Evolutionary conservation across 2,329 filamentous ascomycete species (phyloP).

Genomic region (Lachnellula suecica): DNA sequence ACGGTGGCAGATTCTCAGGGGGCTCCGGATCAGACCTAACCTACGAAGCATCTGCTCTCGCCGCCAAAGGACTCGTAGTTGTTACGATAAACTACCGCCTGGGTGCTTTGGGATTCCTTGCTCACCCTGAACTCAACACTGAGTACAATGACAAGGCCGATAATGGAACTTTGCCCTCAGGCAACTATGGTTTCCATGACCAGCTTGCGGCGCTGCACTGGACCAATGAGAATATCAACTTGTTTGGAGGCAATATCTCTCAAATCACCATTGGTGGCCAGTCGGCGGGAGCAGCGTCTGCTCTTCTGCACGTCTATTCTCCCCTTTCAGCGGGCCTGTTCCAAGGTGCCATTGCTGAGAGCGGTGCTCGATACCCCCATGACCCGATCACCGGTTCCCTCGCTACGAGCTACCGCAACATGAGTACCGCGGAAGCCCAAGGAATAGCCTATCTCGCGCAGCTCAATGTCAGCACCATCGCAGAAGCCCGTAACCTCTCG

Average conservation of each 20-base stretch:
- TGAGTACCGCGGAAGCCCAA: slow-evolving; percentile 19
- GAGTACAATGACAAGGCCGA: too few species aligned
- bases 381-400: slow-evolving; percentile 30
- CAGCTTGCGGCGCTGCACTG: slow-evolving; percentile 50
- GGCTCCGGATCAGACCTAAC: slow-evolving; percentile 37
- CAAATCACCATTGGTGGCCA: slow-evolving; percentile 45
- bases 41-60: slow-evolving; percentile 42
- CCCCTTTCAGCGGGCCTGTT: slow-evolving; percentile 26
- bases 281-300: slow-evolving; percentile 40
- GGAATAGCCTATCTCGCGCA: slow-evolving; percentile 18
- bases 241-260: slow-evolving; percentile 40
- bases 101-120: slow-evolving; percentile 49
- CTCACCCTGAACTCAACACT: slow-evolving; percentile 37
- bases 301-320: slow-evolving; percentile 28
- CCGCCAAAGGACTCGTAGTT: slow-evolving; percentile 40
- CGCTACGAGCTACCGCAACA: slow-evolving; percentile 28
- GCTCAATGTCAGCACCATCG: slow-evolving; percentile 24
- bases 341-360: slow-evolving; percentile 33
- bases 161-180: slow-evolving; percentile 28
- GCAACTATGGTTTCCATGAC: slow-evolving; percentile 46
- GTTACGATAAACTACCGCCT: slow-evolving; percentile 47
- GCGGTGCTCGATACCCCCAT: slow-evolving; percentile 31
- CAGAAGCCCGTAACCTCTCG: slow-evolving; percentile 20
- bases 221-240: slow-evolving; percentile 45
- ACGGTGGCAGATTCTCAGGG: slow-evolving; percentile 39